Conservation (phyloP, 306 rosid genomes). For the Macrotyloma uniflorum region DNA sequence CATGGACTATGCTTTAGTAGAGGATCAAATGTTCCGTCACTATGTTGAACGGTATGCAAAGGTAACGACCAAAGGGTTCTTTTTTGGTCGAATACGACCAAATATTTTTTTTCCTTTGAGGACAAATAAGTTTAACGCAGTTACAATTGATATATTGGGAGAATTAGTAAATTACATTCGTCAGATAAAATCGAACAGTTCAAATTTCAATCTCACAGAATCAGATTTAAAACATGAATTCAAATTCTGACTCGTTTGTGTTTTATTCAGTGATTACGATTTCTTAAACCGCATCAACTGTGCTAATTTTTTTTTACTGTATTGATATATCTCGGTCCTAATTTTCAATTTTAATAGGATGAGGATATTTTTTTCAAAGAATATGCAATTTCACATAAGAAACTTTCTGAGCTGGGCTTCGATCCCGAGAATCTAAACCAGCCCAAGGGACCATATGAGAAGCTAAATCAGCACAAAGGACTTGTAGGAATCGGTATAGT, state of each 20-base stretch:
- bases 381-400: constrained; percentile 72
- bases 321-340: neutral
- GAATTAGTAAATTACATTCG: neutral
- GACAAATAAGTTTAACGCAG: neutral
- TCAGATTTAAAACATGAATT: neutral
- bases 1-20: constrained; percentile 57
- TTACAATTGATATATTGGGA: neutral
- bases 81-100: neutral
- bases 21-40: constrained; percentile 46
- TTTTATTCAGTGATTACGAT: neutral
- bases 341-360: constrained; percentile 43
- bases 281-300: neutral
- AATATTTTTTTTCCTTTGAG: too few species aligned
- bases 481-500: neutral
- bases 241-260: neutral
- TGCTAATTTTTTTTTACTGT: neutral
- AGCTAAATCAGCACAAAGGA: neutral
- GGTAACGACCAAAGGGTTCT: constrained; percentile 33
- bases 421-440: neutral
- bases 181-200: neutral
- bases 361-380: constrained; percentile 61
- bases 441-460: neutral
- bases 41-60: constrained; percentile 60
- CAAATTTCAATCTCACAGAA: neutral
- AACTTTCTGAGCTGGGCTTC: constrained; percentile 74